A percentile compares a stretch with the other conserved stretches of the same genome.
Evolutionary conservation across 2,329 filamentous ascomycete species (phyloP).

Genomic region (Claviceps cyperi): DNA sequence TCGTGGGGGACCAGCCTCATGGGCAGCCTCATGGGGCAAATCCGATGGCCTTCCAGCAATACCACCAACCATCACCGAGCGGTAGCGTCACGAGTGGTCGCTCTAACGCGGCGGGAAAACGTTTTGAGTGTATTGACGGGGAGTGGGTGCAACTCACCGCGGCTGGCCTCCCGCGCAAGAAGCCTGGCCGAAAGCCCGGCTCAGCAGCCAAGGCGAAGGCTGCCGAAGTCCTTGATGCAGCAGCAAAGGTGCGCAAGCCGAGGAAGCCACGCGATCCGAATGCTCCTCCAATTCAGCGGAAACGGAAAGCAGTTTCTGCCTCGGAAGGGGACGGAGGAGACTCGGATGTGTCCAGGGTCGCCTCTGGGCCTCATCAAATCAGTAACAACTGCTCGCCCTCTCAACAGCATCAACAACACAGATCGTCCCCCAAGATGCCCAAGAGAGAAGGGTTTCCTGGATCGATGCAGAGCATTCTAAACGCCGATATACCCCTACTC

Average conservation of each 20-base stretch:
- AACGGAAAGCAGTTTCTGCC: slow-evolving; percentile 34
- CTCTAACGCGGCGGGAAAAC: slow-evolving; percentile 12
- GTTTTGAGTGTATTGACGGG: slow-evolving; percentile 23
- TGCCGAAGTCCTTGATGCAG: slow-evolving; percentile 23
- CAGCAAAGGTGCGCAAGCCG: slow-evolving; percentile 35
- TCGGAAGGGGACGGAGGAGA: slow-evolving; percentile 23
- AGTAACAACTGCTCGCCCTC: slow-evolving; percentile 8
- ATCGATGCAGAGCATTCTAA: slow-evolving; percentile 43
- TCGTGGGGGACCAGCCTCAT: slow-evolving; percentile 26
- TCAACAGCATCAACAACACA: slow-evolving; percentile 13
- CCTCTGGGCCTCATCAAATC: slow-evolving; percentile 12
- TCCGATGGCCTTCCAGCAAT: slow-evolving; percentile 15
- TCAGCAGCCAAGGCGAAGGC: slow-evolving; percentile 32
- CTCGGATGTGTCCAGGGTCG: slow-evolving; percentile 12
- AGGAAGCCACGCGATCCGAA: slow-evolving; percentile 47
- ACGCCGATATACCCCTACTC: slow-evolving; percentile 31
- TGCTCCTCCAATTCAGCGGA: slow-evolving; percentile 37
- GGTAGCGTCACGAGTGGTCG: slow-evolving; percentile 12
- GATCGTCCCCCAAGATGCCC: slow-evolving; percentile 26
- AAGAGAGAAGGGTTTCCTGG: slow-evolving; percentile 37
- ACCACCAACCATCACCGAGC: slow-evolving; percentile 12
- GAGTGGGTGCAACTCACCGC: slow-evolving; percentile 37
- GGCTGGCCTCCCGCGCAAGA: slow-evolving; percentile 45
- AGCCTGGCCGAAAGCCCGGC: slow-evolving; percentile 51
- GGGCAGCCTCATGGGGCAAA: slow-evolving; percentile 3